Evolutionary conservation across 768 basidiomycete genomes (phyloP).

Genomic region (Tricholoma sp.): DNA sequence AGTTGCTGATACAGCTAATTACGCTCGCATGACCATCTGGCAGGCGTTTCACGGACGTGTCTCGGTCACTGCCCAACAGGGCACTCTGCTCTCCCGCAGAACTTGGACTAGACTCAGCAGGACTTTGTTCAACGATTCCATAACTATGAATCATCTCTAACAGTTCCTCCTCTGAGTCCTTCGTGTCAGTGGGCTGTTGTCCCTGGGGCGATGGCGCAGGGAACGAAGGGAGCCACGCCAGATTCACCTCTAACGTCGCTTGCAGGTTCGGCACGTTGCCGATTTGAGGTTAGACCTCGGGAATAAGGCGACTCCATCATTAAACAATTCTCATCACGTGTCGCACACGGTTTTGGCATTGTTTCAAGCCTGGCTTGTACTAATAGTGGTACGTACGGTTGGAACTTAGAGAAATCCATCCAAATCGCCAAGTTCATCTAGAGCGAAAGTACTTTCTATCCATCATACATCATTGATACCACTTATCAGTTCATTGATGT

Average conservation of each 20-base stretch:
- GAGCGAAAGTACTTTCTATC: no score
- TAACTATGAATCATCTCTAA: slow-evolving; percentile 72
- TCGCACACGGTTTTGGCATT: no score
- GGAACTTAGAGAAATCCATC: no score
- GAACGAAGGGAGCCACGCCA: slow-evolving; percentile 15
- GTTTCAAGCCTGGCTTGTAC: no score
- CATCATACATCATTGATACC: no score
- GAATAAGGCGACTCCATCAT: background rate
- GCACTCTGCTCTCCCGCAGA: slow-evolving; percentile 49
- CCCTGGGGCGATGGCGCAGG: background rate
- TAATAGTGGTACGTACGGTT: no score
- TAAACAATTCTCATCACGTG: background rate
- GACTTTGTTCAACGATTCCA: slow-evolving; percentile 43
- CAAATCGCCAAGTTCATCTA: no score
- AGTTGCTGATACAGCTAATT: slow-evolving; percentile 67
- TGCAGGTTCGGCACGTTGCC: slow-evolving; percentile 8
- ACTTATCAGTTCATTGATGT: no score
- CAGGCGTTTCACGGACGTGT: slow-evolving; percentile 14
- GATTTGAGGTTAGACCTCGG: background rate
- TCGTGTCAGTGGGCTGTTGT: background rate
- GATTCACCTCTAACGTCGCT: slow-evolving; percentile 7
- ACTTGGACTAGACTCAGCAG: slow-evolving; percentile 23
- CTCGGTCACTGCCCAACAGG: slow-evolving; percentile 46
- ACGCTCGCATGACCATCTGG: slow-evolving; percentile 67
- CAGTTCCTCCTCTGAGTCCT: slow-evolving; percentile 12